Conservation (phyloP, 345 rosid genomes). For the Citrus unshiu region DNA sequence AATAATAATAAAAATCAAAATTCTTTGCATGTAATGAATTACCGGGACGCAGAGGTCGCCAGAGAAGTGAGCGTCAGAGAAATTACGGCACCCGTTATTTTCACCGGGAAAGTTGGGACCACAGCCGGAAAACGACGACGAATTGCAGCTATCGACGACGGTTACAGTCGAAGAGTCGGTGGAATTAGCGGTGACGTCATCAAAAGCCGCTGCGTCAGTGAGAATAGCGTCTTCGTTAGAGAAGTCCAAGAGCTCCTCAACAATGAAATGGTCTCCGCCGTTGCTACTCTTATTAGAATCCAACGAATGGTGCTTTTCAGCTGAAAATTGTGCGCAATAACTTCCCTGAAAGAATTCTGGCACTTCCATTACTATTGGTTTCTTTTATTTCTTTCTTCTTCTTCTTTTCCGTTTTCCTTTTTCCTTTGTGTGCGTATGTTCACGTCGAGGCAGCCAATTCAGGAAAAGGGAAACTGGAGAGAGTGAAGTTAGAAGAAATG, state of each 20-base stretch:
- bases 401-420: background rate
- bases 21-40: slow-evolving; percentile 18
- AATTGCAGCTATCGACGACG: slow-evolving; percentile 60
- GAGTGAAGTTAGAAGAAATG: slow-evolving; percentile 23
- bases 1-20: no score
- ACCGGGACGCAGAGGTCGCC: slow-evolving; percentile 93
- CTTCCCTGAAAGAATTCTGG: slow-evolving; percentile 27
- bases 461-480: background rate
- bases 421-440: background rate
- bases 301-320: slow-evolving; percentile 34
- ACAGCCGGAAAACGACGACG: slow-evolving; percentile 41
- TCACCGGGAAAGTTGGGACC: slow-evolving; percentile 37
- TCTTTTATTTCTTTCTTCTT: background rate
- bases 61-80: slow-evolving; percentile 45
- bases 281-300: slow-evolving; percentile 22
- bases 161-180: slow-evolving; percentile 55
- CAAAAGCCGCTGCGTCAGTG: slow-evolving; percentile 29
- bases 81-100: slow-evolving; percentile 29
- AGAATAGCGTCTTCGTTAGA: slow-evolving; percentile 64
- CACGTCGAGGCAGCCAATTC: slow-evolving; percentile 1
- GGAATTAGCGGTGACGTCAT: slow-evolving; percentile 33
- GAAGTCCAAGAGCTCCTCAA: slow-evolving; percentile 88
- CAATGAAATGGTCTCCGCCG: slow-evolving; percentile 62
- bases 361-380: slow-evolving; percentile 22
- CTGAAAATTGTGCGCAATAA: slow-evolving; percentile 30